phyloP scores from a whole-genome alignment of 495 filamentous ascomycete species.

The Trichodelitschia bisporula region DNA sequence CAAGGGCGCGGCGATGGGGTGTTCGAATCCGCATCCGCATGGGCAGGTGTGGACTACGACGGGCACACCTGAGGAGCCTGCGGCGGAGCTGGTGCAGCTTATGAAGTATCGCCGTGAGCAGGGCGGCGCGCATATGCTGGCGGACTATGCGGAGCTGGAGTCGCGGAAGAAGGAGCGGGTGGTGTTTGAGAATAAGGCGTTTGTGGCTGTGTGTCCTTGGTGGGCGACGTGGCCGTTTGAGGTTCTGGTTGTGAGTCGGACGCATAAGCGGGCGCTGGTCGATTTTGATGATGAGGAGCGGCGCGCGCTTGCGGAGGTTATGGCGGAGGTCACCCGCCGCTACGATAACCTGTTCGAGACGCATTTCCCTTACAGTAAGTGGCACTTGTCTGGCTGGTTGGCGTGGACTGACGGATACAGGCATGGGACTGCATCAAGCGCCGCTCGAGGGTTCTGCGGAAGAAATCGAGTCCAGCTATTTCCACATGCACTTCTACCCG shows the following conservation, averaged over 20 bases:
- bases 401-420: slow-evolving; percentile 5
- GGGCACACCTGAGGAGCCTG: slow-evolving; percentile 66
- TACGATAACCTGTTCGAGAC: slow-evolving; percentile 98
- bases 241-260: slow-evolving; percentile 67
- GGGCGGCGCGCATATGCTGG: slow-evolving; percentile 45
- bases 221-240: slow-evolving; percentile 97
- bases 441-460: slow-evolving; percentile 66
- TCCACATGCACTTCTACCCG: slow-evolving; percentile 95
- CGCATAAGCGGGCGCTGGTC: slow-evolving; percentile 55
- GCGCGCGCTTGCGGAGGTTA: slow-evolving; percentile 47
- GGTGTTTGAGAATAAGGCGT: slow-evolving; percentile 62
- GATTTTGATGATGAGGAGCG: slow-evolving; percentile 50
- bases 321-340: slow-evolving; percentile 64
- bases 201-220: slow-evolving; percentile 79
- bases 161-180: slow-evolving; percentile 57
- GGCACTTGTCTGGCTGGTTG: neutral
- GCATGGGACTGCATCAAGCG: slow-evolving; percentile 73
- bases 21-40: slow-evolving; percentile 95
- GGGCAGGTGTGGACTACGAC: slow-evolving; percentile 93
- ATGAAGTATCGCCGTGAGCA: slow-evolving; percentile 48
- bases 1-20: slow-evolving; percentile 94
- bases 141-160: slow-evolving; percentile 72
- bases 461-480: slow-evolving; percentile 63
- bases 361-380: slow-evolving; percentile 70
- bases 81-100: slow-evolving; percentile 51